Evolutionary conservation across 2,329 filamentous ascomycete genomes (phyloP), one percentile per base, ranked within the genome.

Genomic region (Apiospora saccharicola): DNA sequence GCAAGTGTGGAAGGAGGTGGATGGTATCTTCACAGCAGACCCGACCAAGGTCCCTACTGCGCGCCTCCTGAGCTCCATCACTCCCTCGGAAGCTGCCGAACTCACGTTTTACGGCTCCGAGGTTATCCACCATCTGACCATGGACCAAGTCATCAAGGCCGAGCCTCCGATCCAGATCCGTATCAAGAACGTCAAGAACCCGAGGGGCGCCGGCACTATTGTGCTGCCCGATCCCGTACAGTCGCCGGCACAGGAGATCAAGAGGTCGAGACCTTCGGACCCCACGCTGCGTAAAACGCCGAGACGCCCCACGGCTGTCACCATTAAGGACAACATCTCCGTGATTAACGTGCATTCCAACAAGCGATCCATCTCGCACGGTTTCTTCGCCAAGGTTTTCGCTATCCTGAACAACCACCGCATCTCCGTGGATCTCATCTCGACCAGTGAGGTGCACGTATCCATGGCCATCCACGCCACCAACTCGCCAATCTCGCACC

Each of bases 1-100:
- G 70, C 96, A 99, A 82, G 93, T 99, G 75, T 98, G 96, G 96
- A 99, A 99, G 85, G 96, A 99, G 81, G 96, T 99, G 8, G 96
- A 99, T 82, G 95, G 95, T 73, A 97, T 98, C 80, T 96, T 98
- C 83, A 92, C 87, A 7, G 87, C 88, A 37, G 94, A 97, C 79
- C 94, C 94, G 3, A 90, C 93, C 77, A 97, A 96, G 82, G 94
- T 97, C 51, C 95, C 96, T 3, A 98, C 96, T 0, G 97, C 96
- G n/a, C 89, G 93, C 67, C 87, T 99, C n/a, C 88, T 99, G 64
- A 85, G 92, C 14, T 92, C 92, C 71, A 98, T 99, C 80, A 98
- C 96, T 4, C 96, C 96, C 0, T 93, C 94, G 13, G 96, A 99
- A 83, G 96, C 96, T 1, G 96, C 96, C 16, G 96, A 99, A 83